A percentile compares a stretch with the other conserved stretches of the same genome.
phyloP scores from a whole-genome alignment of 1,139 yeast species.

The Magnusiomyces clavatus region DNA sequence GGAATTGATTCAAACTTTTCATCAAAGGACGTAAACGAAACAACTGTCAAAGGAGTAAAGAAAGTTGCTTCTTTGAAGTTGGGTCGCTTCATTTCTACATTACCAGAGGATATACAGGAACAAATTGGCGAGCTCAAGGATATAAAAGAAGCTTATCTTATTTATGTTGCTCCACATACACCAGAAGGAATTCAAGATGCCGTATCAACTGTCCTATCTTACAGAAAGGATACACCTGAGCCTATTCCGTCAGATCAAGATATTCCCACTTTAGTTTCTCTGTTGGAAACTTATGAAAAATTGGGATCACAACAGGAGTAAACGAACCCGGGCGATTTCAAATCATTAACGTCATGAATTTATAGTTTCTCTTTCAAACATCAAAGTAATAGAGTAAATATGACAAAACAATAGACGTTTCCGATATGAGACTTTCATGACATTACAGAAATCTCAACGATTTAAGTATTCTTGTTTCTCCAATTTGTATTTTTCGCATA shows the following conservation, averaged over 20 bases:
- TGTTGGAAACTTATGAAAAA: conserved; percentile 2
- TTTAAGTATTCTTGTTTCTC: too few species aligned
- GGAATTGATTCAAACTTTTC: conserved; percentile 42
- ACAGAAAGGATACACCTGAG: conserved; percentile 16
- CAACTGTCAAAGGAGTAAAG: conserved; percentile 60
- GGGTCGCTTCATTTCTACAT: conserved; percentile 35
- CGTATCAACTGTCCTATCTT: conserved; percentile 42
- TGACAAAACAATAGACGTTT: too few species aligned
- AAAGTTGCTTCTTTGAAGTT: conserved; percentile 61
- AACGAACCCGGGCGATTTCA: too few species aligned
- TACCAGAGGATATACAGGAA: conserved; percentile 19
- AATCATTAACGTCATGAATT: too few species aligned
- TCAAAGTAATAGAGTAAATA: too few species aligned
- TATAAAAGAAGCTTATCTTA: conserved; percentile 44
- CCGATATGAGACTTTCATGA: too few species aligned
- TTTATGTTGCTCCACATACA: conserved; percentile 41
- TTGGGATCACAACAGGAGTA: not conserved
- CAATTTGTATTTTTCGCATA: too few species aligned
- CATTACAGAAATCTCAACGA: too few species aligned
- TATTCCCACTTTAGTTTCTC: not conserved
- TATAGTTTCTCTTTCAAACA: too few species aligned
- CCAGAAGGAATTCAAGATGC: conserved; percentile 46
- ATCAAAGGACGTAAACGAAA: conserved; percentile 49
- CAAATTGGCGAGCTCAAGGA: conserved; percentile 32
- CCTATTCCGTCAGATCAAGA: conserved; percentile 6